Evolutionary conservation across 2,329 filamentous ascomycete species (phyloP), one percentile per base, ranked within the genome.

Genomic region (Fusarium nygamai): DNA sequence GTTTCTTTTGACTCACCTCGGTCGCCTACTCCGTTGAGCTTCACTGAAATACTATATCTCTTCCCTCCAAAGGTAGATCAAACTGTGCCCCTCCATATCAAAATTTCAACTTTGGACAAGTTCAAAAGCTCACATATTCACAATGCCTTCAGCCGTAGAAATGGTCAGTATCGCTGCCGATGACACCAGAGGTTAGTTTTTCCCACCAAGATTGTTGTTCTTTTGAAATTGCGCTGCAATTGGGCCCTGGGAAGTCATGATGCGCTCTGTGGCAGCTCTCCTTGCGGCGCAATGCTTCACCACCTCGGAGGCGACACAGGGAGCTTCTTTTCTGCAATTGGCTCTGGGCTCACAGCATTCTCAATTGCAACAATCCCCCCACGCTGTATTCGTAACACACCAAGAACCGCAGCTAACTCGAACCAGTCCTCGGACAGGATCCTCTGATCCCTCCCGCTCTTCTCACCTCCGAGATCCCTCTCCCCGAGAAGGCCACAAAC

Each of bases 371-470:
- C 38, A 64, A 34, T 1, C 3, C n/a, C n/a, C 31, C 5, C 29
- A 22, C 20, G 39, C 39, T 62, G 14, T 19, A 29, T 13, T 8
- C 29, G 24, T 4, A n/a, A n/a, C 31, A 36, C 50, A 36, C 16
- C 20, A 31, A 46, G 48, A 46, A 27, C 47, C 29, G 13, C 16
- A 33, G 61, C 76, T 80, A 65, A 82, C 74, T 24, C 29, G 22
- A 33, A 33, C n/a, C 68, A 98, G 96, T 98, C 84, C 87, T 97
- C 81, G 95, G 95, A 77, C 96, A 98, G 88, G 95, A 98, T 84
- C 94, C 96, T 80, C 87, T 98, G 81, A 96, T 98, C 82, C 92
- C 94, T 54, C 96, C 96, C 48, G 92, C 93, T 77, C 90, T 98
- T 77, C 92, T 98, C 80, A 91, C 94, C 82, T 91, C 92, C 71